Base-by-base conservation (phyloP, 306 rosid genomes). In the Prunus mume region DNA sequence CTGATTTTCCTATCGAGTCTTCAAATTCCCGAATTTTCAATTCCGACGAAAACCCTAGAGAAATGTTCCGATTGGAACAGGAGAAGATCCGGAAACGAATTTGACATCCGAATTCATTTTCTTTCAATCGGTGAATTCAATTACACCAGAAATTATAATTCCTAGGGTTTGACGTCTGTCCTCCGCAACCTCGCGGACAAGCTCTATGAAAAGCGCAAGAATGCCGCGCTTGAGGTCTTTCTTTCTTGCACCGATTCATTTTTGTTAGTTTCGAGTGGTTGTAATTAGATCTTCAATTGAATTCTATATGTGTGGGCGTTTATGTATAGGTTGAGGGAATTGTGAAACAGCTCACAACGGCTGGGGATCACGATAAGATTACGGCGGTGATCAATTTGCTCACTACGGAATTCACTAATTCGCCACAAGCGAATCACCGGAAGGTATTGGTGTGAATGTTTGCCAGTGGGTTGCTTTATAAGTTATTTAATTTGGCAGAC, bases 131-230 rank as follows among this genome's bases (percentile, higher is more conserved):
- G 67, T 13, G 49, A 58, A 22, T 43, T 55, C 63, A 20, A 24
- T 47, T 25, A 1, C 20, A 5, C 13, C 57, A 20, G 34, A 14
- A 60, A n/a, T n/a, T 68, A 10, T 1, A 67, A 4, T 46, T 80
- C 25, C 28, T 15, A 80, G 77, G 79, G 74, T 75, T 82, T 72
- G 76, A 70, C 97, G 34, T 85, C 87, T 13, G 93, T 91, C 73
- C 90, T 93, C 51, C 99, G 99, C 38, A 96, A 96, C 82, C 96
- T 96, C 60, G 80, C 99, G 70, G 99, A 96, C 85, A 93, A 96
- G 84, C 93, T 92, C 71, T 96, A 96, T 43, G 99, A 96, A 91
- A 96, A 91, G 86, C 98, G 99, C 79, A 96, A 96, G 81, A 96
- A 92, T 88, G 99, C 99, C 65, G 99, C 99, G 55, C 89, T 92